Evolutionary conservation across 1,284 basidiomycete genomes (phyloP), one percentile per base, ranked within the genome.

Genomic region (Microstroma glucosiphilum): DNA sequence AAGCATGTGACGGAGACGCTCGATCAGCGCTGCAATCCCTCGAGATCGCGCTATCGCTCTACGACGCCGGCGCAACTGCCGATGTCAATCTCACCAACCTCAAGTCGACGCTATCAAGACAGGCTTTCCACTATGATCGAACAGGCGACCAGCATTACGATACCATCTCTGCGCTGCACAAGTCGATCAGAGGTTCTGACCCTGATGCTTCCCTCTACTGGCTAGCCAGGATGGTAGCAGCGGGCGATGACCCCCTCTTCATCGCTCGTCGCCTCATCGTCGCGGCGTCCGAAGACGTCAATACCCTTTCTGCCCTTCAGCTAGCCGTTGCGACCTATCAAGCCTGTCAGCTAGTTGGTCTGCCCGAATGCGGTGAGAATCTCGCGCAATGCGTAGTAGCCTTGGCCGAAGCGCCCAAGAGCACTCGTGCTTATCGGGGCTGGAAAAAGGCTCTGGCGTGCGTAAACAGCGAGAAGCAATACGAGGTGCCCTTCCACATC

Each of bases 201-300:
- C 86, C 87, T 1, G 84, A 85, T 69, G 91, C 90, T 0, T 90
- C 90, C 7, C 82, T 94, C 81, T 94, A 93, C 80, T 94, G 91
- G 90, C 62, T 80, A 0, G 77, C 75, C 11, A 62, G 78, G 6
- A 79, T 79, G 78, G 71, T 78, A 8, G 68, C 66, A 11, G 69
- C 86, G n/a, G 91, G 90, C 12, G 91, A 94, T 78, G 92, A 94
- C 79, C 89, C 92, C 1, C 76, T 92, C 42, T 94, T 88, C 74
- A 86, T 93, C 65, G 89, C 88, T 1, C 83, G 91, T 26, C 83
- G 91, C 40, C 84, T 92, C 80, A 85, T 91, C 15, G 88, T 92
- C 1, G 88, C 90, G 61, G 89, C 90, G 1, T 89, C 88, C 59
- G 90, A 92, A 77, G 91, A 92, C 73, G 85, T 92, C 43, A 89